phyloP scores from a whole-genome alignment of 225 moss, liverwort and hornwort species.

The Antitrichia curtipendula region DNA sequence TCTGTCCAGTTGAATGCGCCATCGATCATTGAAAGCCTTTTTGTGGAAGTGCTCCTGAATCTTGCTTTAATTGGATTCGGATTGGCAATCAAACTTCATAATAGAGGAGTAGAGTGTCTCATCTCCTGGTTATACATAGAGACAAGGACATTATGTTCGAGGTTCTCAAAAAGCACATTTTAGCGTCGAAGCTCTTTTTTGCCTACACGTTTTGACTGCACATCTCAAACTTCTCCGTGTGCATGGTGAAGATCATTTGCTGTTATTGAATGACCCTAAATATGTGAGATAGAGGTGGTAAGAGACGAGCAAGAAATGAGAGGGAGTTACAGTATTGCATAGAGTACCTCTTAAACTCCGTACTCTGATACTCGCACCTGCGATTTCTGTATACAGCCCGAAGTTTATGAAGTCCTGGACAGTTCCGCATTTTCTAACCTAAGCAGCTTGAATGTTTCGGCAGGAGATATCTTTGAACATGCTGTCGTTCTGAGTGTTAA shows the following conservation, averaged over 20 bases:
- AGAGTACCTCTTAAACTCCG: background rate
- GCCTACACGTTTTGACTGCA: background rate
- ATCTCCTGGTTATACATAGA: background rate
- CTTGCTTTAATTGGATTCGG: background rate
- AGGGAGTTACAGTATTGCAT: background rate
- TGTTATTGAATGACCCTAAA: background rate
- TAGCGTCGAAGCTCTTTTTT: background rate
- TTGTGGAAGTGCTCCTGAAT: background rate
- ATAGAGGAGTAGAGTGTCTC: background rate
- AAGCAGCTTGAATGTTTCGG: background rate
- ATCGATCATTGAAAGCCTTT: background rate
- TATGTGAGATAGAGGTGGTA: background rate
- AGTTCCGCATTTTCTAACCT: background rate
- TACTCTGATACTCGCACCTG: background rate
- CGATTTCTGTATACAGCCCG: background rate
- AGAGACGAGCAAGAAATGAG: background rate
- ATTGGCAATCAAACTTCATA: background rate
- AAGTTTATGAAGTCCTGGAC: background rate
- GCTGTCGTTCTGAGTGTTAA: conserved; percentile 42
- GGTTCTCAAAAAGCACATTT: background rate
- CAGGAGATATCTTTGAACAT: conserved; percentile 40
- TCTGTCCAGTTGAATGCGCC: background rate
- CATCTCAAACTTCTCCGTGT: background rate
- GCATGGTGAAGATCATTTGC: background rate
- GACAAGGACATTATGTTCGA: background rate